Evolutionary conservation across 179 eudicot species (phyloP), one percentile per base, ranked within the genome.

Genomic region (Silene coronaria): DNA sequence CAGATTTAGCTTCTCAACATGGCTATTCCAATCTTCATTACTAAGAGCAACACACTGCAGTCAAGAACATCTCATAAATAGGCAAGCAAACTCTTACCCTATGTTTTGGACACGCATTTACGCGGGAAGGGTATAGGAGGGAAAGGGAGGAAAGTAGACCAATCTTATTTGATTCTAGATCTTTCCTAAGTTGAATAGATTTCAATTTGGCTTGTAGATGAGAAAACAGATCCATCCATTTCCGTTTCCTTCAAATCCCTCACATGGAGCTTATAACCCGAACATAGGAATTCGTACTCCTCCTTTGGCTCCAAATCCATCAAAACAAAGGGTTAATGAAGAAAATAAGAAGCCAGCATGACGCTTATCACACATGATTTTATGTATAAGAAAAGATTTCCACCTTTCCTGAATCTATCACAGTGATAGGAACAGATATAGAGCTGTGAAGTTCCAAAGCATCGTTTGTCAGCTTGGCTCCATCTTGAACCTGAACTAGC

Each of bases 391-490:
- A 46, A 64, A 75, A 60, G 22, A 65, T 42, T 17, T 53, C 48
- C 63, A 91, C 97, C 97, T 90, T 87, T 76, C 79, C 91, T 12
- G 86, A 80, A 71, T 86, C 96, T 51, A 89, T 84, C 57, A 81
- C 82, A 74, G 75, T 78, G 21, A 92, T 81, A 12, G 97, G 89
- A 21, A 90, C 22, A 51, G 90, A 89, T 1, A 78, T 10, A 21
- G 92, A 91, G 27, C 69, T 77, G 4, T 81, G 77, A 34, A 92
- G 81, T 63, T 87, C 82, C 36, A 92, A 76, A 57, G 80, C 77
- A 17, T 74, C 75, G 32, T 32, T 66, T 46, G 61, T 32, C 62
- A 91, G 84, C 36, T 61, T 70, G 72, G 93, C 88, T 22, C 90
- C 87, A 58, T 81, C 82, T 45, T 82, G 77, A 3, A 74, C 85